A percentile compares a stretch with the other conserved stretches of the same genome.
phyloP scores from a whole-genome alignment of 176 grass and related monocot genomes.

The Pontederia crassipes region DNA sequence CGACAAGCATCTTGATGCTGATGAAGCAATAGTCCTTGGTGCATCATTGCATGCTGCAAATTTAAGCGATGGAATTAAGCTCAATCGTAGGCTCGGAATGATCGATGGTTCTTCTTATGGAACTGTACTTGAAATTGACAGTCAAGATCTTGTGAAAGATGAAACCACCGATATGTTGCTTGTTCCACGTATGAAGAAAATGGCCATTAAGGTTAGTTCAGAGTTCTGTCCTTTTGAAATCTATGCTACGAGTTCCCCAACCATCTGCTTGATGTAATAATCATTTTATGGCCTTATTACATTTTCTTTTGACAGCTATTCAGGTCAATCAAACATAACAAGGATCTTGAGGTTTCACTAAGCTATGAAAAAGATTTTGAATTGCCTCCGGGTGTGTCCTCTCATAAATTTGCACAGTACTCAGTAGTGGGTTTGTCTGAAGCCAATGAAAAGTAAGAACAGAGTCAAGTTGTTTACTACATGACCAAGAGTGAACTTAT shows the following conservation, averaged over 20 bases:
- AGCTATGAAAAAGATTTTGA: constrained; percentile 64
- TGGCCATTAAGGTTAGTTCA: constrained; percentile 70
- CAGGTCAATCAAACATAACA: constrained; percentile 79
- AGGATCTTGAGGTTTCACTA: constrained; percentile 83
- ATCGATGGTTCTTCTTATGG: constrained; percentile 94
- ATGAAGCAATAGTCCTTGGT: constrained; percentile 96
- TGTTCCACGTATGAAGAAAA: constrained; percentile 94
- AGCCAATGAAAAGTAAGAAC: constrained; percentile 64
- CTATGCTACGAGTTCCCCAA: neutral
- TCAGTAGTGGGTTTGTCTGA: constrained; percentile 67
- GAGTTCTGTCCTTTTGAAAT: neutral
- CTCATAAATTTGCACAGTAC: constrained; percentile 62
- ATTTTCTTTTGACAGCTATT: constrained; percentile 51
- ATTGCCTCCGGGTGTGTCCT: constrained; percentile 73
- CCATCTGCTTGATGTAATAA: constrained; percentile 3
- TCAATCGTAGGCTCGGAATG: constrained; percentile 95
- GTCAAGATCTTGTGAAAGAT: constrained; percentile 60
- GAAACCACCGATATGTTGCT: constrained; percentile 58
- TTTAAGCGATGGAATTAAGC: constrained; percentile 96
- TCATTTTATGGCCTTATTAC: neutral
- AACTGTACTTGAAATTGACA: constrained; percentile 65
- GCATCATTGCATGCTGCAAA: constrained; percentile 96
- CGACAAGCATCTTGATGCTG: constrained; percentile 95
- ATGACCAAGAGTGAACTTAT: no score
- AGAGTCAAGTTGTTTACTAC: no score